Evolutionary conservation across 2,329 filamentous ascomycete genomes (phyloP), one percentile per base, ranked within the genome.

Genomic region (Epichloe gansuensis): DNA sequence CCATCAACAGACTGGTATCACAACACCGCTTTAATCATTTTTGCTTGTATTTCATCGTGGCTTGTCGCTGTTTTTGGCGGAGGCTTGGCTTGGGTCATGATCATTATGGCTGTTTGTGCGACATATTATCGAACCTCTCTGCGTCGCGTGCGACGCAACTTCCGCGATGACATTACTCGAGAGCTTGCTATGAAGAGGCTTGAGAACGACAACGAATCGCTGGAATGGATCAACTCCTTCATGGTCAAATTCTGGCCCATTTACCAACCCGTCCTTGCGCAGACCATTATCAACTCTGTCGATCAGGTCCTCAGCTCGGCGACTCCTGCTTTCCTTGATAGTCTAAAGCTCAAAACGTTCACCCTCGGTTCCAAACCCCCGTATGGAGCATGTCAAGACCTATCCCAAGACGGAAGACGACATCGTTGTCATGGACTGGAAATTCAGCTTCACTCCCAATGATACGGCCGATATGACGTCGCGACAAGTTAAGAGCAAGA

Each of bases 191-290:
- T 96, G 69, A 85, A 85, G 68, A 87, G 80, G 62, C 75, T 98
- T 51, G 93, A 97, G 61, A 93, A 83, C 8, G 93, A 98, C 61
- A 83, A 82, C 28, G 93, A 98, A 70, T 93, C 87, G 53, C 75
- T 98, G 48, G 93, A 98, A 69, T 98, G 93, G 93, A 97, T 98
- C 69, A 98, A 98, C 75, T 95, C 89, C 61, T 98, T 98, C 72
- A 68, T 98, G 61, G 83, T 94, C 71, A 98, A 98, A 68, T 98
- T 98, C 73, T 98, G 93, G 93, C 93, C 93, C 56, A 98, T 98
- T 63, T 97, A 95, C 67, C 89, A 93, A 52, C 93, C 93, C 1
- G 88, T 97, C 9, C 80, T 98, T 12, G 91, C 90, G 55, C 83
- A 93, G 60, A 94, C 89, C 23, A 86, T 98, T 62, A 87, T 97